Percentiles rank a stretch among this genome's conserved stretches.
Conservation (phyloP, 352 stramenopile species). For the Globisporangium carolinianum region DNA sequence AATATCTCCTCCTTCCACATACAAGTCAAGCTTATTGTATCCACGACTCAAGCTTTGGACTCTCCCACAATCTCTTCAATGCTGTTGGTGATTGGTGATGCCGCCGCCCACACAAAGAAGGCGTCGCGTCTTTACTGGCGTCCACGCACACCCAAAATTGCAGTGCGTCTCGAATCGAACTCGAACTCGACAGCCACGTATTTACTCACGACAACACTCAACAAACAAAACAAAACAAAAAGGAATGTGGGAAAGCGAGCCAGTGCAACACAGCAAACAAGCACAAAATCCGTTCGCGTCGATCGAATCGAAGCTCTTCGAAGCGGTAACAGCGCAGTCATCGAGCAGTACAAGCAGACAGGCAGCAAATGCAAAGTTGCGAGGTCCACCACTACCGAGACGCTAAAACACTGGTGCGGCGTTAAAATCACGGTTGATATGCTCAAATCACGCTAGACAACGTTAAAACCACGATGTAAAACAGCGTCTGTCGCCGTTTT, state of each 20-base stretch:
- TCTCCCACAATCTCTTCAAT: background rate
- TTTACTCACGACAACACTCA: background rate
- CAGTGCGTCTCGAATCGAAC: background rate
- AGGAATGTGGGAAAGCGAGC: background rate
- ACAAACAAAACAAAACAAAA: too few species aligned
- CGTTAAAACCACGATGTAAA: too few species aligned
- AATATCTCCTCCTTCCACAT: background rate
- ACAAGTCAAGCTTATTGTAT: background rate
- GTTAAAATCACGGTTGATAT: too few species aligned
- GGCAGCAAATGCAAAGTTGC: too few species aligned
- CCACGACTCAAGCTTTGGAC: background rate
- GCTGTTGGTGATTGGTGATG: background rate
- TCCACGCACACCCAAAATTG: background rate
- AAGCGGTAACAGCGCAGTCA: too few species aligned
- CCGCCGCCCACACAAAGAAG: background rate
- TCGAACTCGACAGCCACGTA: background rate
- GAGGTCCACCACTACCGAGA: too few species aligned
- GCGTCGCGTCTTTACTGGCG: too few species aligned
- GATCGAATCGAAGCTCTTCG: background rate
- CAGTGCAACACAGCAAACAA: background rate
- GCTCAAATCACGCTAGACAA: too few species aligned
- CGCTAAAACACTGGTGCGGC: too few species aligned
- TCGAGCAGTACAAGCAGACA: too few species aligned
- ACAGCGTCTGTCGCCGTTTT: too few species aligned
- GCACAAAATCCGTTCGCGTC: conserved; percentile 12